Conservation (phyloP, 768 basidiomycete genomes). For the Butyriboletus loyo region DNA sequence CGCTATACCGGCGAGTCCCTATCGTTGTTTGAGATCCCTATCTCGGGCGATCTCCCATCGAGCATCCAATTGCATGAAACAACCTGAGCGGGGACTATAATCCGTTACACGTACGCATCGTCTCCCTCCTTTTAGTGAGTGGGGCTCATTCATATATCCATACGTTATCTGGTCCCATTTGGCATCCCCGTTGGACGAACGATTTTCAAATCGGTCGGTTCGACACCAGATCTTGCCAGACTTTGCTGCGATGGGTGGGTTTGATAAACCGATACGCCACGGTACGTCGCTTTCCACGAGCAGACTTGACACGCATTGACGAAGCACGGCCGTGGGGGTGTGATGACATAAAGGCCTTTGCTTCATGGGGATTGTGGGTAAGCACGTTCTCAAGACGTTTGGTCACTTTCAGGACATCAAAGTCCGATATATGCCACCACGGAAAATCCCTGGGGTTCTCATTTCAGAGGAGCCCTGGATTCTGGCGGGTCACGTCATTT, state of each 20-base stretch:
- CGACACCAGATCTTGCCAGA: constrained; percentile 75
- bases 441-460: not conserved
- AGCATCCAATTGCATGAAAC: not conserved
- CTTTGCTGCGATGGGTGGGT: constrained; percentile 94
- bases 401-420: constrained; percentile 92
- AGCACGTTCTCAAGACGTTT: constrained; percentile 86
- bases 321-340: not conserved
- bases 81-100: constrained; percentile 91
- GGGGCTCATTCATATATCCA: not conserved
- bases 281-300: constrained; percentile 32
- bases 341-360: constrained; percentile 58
- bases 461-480: too few species aligned
- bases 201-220: not conserved
- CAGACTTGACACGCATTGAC: not conserved
- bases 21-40: not conserved
- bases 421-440: constrained; percentile 70
- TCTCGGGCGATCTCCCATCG: constrained; percentile 3
- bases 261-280: constrained; percentile 85
- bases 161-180: not conserved
- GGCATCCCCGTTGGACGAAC: not conserved
- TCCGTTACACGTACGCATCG: constrained; percentile 70
- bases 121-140: not conserved
- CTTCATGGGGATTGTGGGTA: constrained; percentile 88
- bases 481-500: too few species aligned
- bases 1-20: constrained; percentile 81